A percentile compares a stretch with the other conserved stretches of the same genome.
These are phyloP conservation scores for Phytophthora rubi DNA, from an alignment of 352 stramenopile species.

Conservation along the genomic window DNA sequence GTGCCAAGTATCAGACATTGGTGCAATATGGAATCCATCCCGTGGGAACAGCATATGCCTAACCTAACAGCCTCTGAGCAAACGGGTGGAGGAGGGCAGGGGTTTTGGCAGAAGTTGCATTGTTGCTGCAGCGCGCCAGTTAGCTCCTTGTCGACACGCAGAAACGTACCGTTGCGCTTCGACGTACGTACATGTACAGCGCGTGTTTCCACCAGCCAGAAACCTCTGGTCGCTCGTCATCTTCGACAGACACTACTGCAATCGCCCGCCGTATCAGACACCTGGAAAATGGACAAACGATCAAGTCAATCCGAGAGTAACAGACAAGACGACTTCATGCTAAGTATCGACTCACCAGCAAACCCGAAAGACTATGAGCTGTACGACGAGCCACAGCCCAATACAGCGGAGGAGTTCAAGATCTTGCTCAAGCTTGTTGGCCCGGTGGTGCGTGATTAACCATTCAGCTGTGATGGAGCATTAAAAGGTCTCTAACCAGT, in stretches of 20 bases:
- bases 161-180: background rate
- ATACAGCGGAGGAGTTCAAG: constrained; percentile 32
- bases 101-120: background rate
- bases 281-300: background rate
- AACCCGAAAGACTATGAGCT: background rate
- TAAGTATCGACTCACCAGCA: background rate
- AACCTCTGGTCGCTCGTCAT: background rate
- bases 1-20: background rate
- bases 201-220: background rate
- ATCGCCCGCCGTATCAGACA: background rate
- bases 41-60: background rate
- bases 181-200: background rate
- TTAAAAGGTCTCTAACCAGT: background rate
- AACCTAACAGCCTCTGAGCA: background rate
- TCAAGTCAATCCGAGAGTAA: background rate
- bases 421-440: constrained; percentile 49
- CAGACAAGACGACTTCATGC: background rate
- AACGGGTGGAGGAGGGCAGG: background rate
- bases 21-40: background rate
- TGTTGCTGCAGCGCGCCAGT: background rate
- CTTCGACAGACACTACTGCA: background rate
- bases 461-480: background rate
- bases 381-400: constrained; percentile 17
- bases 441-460: constrained; percentile 34
- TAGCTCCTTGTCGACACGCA: background rate